These are phyloP conservation scores for Quercus suber DNA, from an alignment of 306 rosid species.

Conservation along the genomic window DNA sequence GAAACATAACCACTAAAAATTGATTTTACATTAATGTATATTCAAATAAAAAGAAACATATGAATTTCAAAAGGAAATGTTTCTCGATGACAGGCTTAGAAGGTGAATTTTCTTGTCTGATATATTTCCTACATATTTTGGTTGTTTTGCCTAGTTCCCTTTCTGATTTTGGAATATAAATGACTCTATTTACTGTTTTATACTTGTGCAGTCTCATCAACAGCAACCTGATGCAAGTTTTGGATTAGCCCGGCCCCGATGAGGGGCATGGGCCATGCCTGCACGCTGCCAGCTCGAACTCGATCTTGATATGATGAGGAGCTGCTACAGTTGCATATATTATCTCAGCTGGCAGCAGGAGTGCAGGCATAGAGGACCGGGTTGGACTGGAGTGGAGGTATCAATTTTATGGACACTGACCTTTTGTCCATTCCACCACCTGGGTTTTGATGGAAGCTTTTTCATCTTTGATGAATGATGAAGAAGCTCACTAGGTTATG, in stretches of 20 bases:
- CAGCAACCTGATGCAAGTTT: conserved; percentile 85
- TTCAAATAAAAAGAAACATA: too few species aligned
- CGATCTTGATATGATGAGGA: conserved; percentile 25
- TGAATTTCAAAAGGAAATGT: too few species aligned
- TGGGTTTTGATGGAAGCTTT: conserved; percentile 58
- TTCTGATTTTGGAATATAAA: conserved; percentile 9
- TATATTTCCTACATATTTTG: neutral
- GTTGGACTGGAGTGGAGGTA: conserved; percentile 57
- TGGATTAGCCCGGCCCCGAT: conserved; percentile 99
- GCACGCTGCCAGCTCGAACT: conserved; percentile 63
- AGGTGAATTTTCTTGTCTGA: neutral
- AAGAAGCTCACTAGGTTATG: conserved; percentile 28
- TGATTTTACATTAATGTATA: too few species aligned
- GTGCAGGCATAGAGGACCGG: conserved; percentile 87
- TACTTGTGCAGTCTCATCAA: conserved; percentile 91
- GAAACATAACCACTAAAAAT: too few species aligned
- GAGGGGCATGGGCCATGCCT: conserved; percentile 99
- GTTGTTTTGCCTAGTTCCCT: neutral
- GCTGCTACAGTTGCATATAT: conserved; percentile 26
- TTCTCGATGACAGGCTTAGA: neutral
- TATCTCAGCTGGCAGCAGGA: conserved; percentile 54
- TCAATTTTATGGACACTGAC: conserved; percentile 15
- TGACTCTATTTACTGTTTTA: neutral
- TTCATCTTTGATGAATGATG: conserved; percentile 43
- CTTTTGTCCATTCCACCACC: conserved; percentile 46